Base-by-base conservation (phyloP, 2,329 filamentous ascomycete genomes). In the Sclerotinia spermophila region DNA sequence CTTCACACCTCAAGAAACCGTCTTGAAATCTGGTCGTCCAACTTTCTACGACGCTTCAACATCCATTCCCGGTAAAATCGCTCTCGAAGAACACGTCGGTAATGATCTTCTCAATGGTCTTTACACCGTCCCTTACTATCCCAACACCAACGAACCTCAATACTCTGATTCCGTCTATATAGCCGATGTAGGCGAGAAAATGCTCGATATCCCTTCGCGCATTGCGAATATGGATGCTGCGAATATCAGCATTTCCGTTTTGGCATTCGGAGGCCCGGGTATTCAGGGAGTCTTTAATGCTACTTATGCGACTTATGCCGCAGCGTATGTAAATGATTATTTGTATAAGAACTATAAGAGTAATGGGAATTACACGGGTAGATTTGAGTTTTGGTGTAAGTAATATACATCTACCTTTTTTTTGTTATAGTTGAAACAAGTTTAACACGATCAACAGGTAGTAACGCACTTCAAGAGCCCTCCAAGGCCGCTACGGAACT, bases 211-310 rank as follows among this genome's bases (percentile, higher is more conserved):
- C 21, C 65, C 66, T 51, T 45, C 33, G 19, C 59, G 71, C 5
- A 40, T 75, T 17, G 42, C 45, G 4, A 67, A 61, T 15, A 76
- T 77, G 75, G 70, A 77, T 55, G 42, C 58, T 1, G 69, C 72
- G 2, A 73, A 73, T 33, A 74, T 76, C 33, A 68, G 48, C 33
- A 70, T 72, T 38, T 67, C 45, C 2, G 66, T 76, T 0, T 42
- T 77, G 1, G 35, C 56, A 4, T 69, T 74, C 5, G 67, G 66
- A 2, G 33, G 70, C 2, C 75, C 73, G 1, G 75, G 75, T 0
- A 74, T 75, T 11, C 72, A 77, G 42, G 75, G 75, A 19, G 59
- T 76, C 2, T 76, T 76, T 68, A 72, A 76, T 45, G 58, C 67
- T 6, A 69, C 68, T 0, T 71, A 71, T 30, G 72, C 75, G 27